phyloP scores from a whole-genome alignment of 306 rosid species.

The Vigna radiata region DNA sequence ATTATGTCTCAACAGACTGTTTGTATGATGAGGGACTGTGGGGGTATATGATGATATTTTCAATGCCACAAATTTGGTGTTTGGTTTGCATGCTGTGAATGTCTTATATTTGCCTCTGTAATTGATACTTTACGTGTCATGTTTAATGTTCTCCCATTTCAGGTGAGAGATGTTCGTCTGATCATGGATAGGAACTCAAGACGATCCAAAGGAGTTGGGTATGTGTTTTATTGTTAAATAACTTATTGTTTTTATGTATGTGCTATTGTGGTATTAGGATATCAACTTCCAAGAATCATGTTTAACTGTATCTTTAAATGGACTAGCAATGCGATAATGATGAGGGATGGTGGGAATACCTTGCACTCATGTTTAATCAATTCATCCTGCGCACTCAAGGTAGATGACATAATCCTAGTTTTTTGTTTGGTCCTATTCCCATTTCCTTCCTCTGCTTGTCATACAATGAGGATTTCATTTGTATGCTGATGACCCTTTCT shows the following conservation, averaged over 20 bases:
- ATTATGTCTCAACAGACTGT: conserved; percentile 61
- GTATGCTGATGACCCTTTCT: conserved; percentile 51
- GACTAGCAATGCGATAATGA: conserved; percentile 98
- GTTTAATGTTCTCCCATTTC: conserved; percentile 43
- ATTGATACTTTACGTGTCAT: background rate
- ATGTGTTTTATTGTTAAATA: conserved; percentile 53
- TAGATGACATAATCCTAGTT: conserved; percentile 82
- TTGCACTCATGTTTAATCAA: conserved; percentile 98
- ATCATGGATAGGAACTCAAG: conserved; percentile 99
- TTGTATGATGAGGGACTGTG: conserved; percentile 57
- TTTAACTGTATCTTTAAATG: conserved; percentile 98
- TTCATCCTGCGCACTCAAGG: conserved; percentile 94
- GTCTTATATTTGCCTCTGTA: conserved; percentile 26
- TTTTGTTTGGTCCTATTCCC: conserved; percentile 58
- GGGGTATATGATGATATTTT: conserved; percentile 43
- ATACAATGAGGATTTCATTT: conserved; percentile 55
- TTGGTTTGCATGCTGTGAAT: conserved; percentile 41
- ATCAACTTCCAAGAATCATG: conserved; percentile 67
- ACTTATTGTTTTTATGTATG: conserved; percentile 47
- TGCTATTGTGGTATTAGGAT: conserved; percentile 58
- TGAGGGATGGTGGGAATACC: conserved; percentile 99
- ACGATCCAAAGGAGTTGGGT: conserved; percentile 99
- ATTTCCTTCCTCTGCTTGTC: conserved; percentile 59
- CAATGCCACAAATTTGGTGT: conserved; percentile 41
- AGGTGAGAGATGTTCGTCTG: conserved; percentile 99